Evolutionary conservation across 2,329 filamentous ascomycete genomes (phyloP).

Genomic region (Bipolaris cookei): DNA sequence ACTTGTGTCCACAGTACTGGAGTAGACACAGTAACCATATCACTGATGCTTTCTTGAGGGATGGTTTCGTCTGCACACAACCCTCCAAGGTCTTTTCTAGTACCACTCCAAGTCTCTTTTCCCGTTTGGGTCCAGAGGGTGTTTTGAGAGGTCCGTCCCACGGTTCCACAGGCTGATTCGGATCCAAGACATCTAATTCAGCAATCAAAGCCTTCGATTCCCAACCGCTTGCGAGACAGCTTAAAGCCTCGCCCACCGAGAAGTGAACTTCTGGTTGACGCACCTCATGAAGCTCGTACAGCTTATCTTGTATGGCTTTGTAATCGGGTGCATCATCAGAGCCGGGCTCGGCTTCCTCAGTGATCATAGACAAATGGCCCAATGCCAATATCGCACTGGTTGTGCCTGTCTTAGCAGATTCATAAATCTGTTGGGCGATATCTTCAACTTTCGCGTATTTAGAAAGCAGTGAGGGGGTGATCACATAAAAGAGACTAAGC

Average conservation of each 20-base stretch:
- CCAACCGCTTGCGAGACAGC: slow-evolving; percentile 80
- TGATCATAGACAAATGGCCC: slow-evolving; percentile 74
- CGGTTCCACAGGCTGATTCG: slow-evolving; percentile 44
- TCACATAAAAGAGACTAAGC: slow-evolving; percentile 64
- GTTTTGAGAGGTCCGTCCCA: slow-evolving; percentile 41
- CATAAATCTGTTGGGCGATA: slow-evolving; percentile 68
- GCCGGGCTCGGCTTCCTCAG: slow-evolving; percentile 51
- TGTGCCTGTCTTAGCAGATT: slow-evolving; percentile 77
- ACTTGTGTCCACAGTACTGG: slow-evolving; percentile 84
- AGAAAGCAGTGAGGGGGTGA: slow-evolving; percentile 53
- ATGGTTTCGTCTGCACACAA: slow-evolving; percentile 84
- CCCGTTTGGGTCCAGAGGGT: slow-evolving; percentile 41
- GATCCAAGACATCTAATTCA: slow-evolving; percentile 74
- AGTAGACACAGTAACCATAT: slow-evolving; percentile 95
- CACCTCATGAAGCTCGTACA: slow-evolving; percentile 82
- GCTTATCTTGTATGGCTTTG: slow-evolving; percentile 65
- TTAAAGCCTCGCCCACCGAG: slow-evolving; percentile 85
- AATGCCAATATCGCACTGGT: slow-evolving; percentile 82
- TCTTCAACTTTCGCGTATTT: slow-evolving; percentile 49
- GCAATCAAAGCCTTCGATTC: slow-evolving; percentile 78
- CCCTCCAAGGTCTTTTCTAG: slow-evolving; percentile 77
- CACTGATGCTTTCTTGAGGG: slow-evolving; percentile 86
- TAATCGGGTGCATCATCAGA: slow-evolving; percentile 50
- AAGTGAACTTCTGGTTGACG: slow-evolving; percentile 90
- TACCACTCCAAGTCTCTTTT: slow-evolving; percentile 59